A percentile compares a stretch with the other conserved stretches of the same genome.
phyloP scores from a whole-genome alignment of 495 filamentous ascomycete genomes.

The Rhizodiscina lignyota region DNA sequence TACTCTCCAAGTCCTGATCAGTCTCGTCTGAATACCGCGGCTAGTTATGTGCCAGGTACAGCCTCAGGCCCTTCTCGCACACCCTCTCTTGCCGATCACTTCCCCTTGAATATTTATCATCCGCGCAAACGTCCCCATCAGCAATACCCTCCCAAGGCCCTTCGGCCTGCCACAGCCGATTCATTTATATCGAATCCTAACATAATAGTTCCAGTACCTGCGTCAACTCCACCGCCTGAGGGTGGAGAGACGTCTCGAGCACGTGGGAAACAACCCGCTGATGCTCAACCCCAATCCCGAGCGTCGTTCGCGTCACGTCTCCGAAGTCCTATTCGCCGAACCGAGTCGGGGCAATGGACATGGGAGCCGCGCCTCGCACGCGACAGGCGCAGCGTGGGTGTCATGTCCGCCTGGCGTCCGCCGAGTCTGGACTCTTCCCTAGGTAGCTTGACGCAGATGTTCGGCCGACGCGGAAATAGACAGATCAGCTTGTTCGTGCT shows the following conservation, averaged over 20 bases:
- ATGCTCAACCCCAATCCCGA: no score
- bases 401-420: conserved; percentile 8
- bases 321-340: neutral
- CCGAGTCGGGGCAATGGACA: neutral
- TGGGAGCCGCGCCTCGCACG: neutral
- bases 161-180: neutral
- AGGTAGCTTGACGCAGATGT: conserved; percentile 11
- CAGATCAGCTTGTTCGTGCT: conserved; percentile 79
- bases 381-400: conserved; percentile 3
- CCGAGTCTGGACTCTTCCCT: conserved; percentile 7
- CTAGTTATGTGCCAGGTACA: no score
- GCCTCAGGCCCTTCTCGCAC: neutral
- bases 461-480: conserved; percentile 52
- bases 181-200: no score
- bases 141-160: neutral
- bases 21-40: no score
- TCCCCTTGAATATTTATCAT: conserved; percentile 21
- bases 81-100: conserved; percentile 17
- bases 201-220: no score
- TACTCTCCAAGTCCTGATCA: no score
- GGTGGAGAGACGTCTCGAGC: no score
- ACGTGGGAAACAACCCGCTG: no score
- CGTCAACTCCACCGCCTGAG: no score
- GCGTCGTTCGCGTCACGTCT: neutral
- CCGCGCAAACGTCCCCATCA: conserved; percentile 18